Evolutionary conservation across 495 filamentous ascomycete species (phyloP), one percentile per base, ranked within the genome.

Genomic region (Hypoxylon perforatum): DNA sequence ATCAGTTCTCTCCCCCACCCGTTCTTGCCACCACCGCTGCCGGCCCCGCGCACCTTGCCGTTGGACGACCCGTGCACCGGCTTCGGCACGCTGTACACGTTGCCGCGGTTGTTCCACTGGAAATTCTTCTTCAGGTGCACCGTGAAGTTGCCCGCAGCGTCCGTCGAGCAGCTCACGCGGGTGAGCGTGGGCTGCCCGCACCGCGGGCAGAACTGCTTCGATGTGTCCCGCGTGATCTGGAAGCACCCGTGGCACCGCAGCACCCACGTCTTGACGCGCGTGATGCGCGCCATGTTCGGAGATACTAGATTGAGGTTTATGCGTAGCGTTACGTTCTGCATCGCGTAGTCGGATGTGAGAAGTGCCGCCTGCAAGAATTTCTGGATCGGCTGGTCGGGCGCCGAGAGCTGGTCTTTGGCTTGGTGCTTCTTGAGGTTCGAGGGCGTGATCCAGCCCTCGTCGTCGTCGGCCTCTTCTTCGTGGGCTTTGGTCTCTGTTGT

Each of bases 161-260:
- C 88, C 12, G 93, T 97, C 10, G 88, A 89, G 84, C 94, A 97
- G 0, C 89, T 88, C 0, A 94, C 91, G 49, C 95, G 88, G 4
- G 91, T 93, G 23, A 99, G 83, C 0, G 94, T 94, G 8, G 92
- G 83, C 51, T 93, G 91, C 5, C 95, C 95, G 74, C 95, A 99
- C 4, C 89, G 86, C 11, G 92, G 89, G 75, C 95, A 99, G 84
- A 99, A 99, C 73, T 97, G 93, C 81, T 93, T 92, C 60, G 76
- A 80, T 86, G 91, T 94, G 65, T 96, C 88, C 71, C 92, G 92
- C 66, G 89, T 91, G 14, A 91, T 88, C 46, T 87, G 80, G 82
- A 97, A 98, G 80, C 95, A 99, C 53, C 88, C 94, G 77, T 99
- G 94, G 80, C 95, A 99, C 42, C 95, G 89, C 52, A 97, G 83